These are phyloP conservation scores for Alectoria sarmentosa DNA, from an alignment of 495 filamentous ascomycete genomes.

Conservation along the genomic window DNA sequence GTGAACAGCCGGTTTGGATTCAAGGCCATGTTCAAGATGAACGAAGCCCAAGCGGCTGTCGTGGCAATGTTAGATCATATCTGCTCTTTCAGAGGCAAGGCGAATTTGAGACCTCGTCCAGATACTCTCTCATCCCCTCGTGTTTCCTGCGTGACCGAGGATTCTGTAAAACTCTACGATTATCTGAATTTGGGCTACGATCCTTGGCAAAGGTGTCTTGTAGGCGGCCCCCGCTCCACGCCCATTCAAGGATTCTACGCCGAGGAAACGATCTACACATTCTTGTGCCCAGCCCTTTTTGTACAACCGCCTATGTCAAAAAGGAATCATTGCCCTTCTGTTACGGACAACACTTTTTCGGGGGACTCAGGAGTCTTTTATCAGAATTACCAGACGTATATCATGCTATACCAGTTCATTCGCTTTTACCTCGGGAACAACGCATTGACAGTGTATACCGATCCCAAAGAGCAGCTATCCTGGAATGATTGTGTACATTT, in stretches of 20 bases:
- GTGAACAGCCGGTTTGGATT: neutral
- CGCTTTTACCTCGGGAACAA: constrained; percentile 6
- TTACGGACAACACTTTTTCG: neutral
- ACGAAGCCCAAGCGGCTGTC: neutral
- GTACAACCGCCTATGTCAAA: neutral
- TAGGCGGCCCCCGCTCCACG: neutral
- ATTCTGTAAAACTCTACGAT: neutral
- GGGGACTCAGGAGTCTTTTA: constrained; percentile 6
- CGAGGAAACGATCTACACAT: constrained; percentile 1
- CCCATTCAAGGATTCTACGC: constrained; percentile 11
- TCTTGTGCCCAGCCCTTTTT: constrained; percentile 8
- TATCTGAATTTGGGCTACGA: constrained; percentile 7
- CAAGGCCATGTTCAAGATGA: constrained; percentile 6
- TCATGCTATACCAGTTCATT: constrained; percentile 5
- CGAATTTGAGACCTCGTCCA: constrained; percentile 1
- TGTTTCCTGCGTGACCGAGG: neutral
- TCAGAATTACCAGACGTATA: constrained; percentile 1
- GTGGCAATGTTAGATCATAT: neutral
- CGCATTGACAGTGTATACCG: neutral
- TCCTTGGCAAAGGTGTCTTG: constrained; percentile 10
- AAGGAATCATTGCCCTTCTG: neutral
- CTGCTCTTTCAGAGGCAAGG: neutral
- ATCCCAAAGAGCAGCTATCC: constrained; percentile 8
- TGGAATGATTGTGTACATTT: neutral
- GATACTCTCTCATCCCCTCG: neutral